Base-by-base conservation (phyloP, 1,284 basidiomycete species). In the Ceratobasidium sp. region DNA sequence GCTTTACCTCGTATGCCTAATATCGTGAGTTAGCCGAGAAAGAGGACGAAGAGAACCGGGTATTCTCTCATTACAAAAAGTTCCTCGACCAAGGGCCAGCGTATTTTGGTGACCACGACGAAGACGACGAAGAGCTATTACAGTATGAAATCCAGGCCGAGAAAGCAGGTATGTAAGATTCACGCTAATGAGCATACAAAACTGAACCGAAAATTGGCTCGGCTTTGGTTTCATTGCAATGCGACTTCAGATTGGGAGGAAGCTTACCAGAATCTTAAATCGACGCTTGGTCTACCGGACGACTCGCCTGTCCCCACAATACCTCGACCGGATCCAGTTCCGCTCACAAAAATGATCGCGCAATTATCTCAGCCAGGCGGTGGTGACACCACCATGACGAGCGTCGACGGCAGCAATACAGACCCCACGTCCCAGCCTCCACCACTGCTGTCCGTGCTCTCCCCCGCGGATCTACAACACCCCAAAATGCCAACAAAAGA, bases 71-170 rank as follows among this genome's bases (percentile, higher is more conserved):
- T 75, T 98, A 94, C 80, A 92, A 92, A 78, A 93, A 92, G 78
- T 98, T 96, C 77, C 86, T 88, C 77, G 88, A 92, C 74, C 92
- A 94, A 76, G 93, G 92, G 0, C 91, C 93, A 1, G 84, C 86
- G 0, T 98, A 99, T 77, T 98, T 91, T 77, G 96, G 97, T 2
- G 94, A 99, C 77, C 77, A 90, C 15, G 96, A 98, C 76, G 96
- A 98, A 77, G 80, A 82, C 27, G 92, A 94, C 73, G 87, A 83
- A 7, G 79, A 80, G 25, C 77, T 98, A 34, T 77, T 94, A 8
- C 82, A 84, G 72, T 91, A 85, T 75, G 95, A 98, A 79, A 81
- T 80, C 68, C 83, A 84, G 69, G 84, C 85, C 42, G 92, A 94
- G 76, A 84, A 89, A 71, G 86, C 89, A 79, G 92, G 93, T 94